phyloP scores from a whole-genome alignment of 306 rosid genomes.

The Glycyrrhiza uralensis region DNA sequence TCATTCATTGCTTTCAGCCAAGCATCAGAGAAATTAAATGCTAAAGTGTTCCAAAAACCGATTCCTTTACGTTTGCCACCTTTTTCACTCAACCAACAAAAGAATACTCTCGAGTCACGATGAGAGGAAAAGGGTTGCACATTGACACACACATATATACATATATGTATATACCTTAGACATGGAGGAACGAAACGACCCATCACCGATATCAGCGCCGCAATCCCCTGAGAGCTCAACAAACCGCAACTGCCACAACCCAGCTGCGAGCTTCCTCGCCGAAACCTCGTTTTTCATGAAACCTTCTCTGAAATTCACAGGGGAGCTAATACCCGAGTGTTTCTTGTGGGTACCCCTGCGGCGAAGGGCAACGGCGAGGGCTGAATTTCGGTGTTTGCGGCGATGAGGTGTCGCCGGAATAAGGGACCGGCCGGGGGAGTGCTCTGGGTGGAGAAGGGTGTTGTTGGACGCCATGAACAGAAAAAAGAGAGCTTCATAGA shows the following conservation, averaged over 20 bases:
- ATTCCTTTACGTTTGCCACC: not conserved
- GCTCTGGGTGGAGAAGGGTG: constrained; percentile 17
- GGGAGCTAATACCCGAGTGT: not conserved
- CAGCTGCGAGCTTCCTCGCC: constrained; percentile 67
- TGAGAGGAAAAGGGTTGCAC: not conserved
- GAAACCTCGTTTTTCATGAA: constrained; percentile 20
- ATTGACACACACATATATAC: not conserved
- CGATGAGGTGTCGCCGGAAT: constrained; percentile 17
- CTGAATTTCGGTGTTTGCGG: constrained; percentile 13
- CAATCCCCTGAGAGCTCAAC: constrained; percentile 20
- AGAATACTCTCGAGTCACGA: not conserved
- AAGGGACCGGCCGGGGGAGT: constrained; percentile 12
- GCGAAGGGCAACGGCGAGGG: not conserved
- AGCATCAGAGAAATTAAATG: not conserved
- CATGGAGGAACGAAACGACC: not conserved
- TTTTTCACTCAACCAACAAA: not conserved
- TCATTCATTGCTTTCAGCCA: not conserved
- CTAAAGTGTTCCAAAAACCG: not conserved
- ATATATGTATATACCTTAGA: constrained; percentile 34
- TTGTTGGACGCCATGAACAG: constrained; percentile 27
- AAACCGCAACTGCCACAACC: constrained; percentile 47
- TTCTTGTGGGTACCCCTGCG: not conserved
- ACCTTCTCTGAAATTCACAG: constrained; percentile 8
- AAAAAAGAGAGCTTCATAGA: not conserved
- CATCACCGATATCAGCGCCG: not conserved